Percentiles rank a stretch among this genome's conserved stretches.
These are phyloP conservation scores for Carallia brachiata DNA, from an alignment of 345 rosid species.

Conservation along the genomic window DNA sequence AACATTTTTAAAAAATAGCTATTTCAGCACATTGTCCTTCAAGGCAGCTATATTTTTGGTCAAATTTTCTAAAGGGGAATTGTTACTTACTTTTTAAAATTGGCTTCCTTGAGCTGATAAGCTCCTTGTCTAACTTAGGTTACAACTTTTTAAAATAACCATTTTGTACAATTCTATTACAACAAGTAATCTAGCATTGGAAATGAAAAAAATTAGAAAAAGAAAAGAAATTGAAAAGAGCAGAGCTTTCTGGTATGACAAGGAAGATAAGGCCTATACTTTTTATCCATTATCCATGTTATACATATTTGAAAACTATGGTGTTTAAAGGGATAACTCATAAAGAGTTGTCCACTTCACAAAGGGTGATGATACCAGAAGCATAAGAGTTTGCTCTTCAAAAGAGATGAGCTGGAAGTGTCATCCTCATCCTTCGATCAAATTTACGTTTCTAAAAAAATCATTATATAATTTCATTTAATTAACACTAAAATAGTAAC, in stretches of 20 bases:
- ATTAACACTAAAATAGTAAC: no score
- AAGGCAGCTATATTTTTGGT: no score
- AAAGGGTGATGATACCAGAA: background rate
- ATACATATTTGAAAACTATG: background rate
- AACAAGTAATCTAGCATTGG: background rate
- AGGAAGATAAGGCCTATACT: slow-evolving; percentile 6
- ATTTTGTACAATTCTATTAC: background rate
- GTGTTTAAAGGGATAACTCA: slow-evolving; percentile 6
- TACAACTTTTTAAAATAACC: background rate
- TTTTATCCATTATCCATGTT: background rate
- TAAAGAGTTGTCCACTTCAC: background rate
- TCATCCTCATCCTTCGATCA: slow-evolving; percentile 7
- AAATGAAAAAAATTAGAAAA: background rate
- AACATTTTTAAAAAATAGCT: no score
- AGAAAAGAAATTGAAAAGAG: background rate
- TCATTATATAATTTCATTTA: background rate
- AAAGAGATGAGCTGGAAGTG: slow-evolving; percentile 4
- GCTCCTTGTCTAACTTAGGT: no score
- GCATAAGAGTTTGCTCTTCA: background rate
- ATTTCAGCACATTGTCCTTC: no score
- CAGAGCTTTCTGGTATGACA: background rate
- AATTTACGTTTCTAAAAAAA: background rate
- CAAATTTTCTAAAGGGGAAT: no score
- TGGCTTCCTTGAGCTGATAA: no score
- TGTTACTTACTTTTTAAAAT: no score